Evolutionary conservation across 768 basidiomycete species (phyloP), one percentile per base, ranked within the genome.

Genomic region (Kwoniella heveanensis): DNA sequence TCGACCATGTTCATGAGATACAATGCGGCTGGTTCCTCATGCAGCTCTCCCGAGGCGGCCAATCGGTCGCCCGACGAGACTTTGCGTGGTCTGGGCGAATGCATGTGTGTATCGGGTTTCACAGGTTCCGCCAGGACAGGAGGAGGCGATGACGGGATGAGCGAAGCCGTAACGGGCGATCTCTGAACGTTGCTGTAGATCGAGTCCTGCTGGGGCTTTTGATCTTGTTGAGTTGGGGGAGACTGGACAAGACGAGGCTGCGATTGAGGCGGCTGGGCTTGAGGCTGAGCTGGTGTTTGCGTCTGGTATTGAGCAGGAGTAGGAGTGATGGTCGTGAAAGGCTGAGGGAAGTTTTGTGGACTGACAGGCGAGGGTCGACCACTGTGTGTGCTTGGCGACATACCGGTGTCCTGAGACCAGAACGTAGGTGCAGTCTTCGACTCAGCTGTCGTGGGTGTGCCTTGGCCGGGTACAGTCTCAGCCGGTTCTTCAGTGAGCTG

Each of bases 1-100:
- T 77, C 71, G 8, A 74, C 73, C 69, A 74, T 71, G 52, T 72
- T 72, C 69, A 69, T 69, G n/a, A 77, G 66, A 52, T 77, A 77
- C 36, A 69, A 57, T 7, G 76, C 76, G 10, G 73, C 72, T 21
- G 76, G 73, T 55, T 79, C 72, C 44, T 79, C 73, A 15, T 72
- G 66, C 4, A 77, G 50, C 15, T 46, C 64, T 10, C 53, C 50
- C 10, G 54, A 57, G 12, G 27, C 64, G 8, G 58, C 46, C 8
- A 56, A 21, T 19, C 51, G 39, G 21, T 72, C 73, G 29, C 63
- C 72, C 2, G 65, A 56, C 12, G 74, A 66, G 2, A 71, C 71
- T 22, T 64, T 50, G 17, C 68, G 61, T 19, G 75, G 75, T 15
- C 65, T 71, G n/a, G 75, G 75, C 1, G 75, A 66, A 4, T 64